Conservation (phyloP, 306 rosid species). For the Geum urbanum region DNA sequence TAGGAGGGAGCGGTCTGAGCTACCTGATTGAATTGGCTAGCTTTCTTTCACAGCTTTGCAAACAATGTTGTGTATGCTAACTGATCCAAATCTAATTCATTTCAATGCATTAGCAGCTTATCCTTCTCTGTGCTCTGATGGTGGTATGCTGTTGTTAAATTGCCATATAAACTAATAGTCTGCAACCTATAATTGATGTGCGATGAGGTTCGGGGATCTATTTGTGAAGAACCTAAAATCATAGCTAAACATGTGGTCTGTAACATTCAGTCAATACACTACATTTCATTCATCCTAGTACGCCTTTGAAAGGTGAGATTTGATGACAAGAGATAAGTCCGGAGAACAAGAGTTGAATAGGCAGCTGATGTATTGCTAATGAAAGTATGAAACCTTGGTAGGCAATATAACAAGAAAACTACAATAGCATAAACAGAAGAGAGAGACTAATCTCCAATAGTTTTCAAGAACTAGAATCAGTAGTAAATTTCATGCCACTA, state of each 20-base stretch:
- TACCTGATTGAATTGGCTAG: slow-evolving; percentile 56
- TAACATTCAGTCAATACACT: too few relatives aligned
- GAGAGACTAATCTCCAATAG: background rate
- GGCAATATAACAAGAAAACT: too few relatives aligned
- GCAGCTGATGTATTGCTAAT: too few relatives aligned
- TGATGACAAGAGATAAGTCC: too few relatives aligned
- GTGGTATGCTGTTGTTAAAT: background rate
- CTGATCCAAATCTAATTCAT: background rate
- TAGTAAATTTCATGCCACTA: background rate
- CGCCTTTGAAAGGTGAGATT: too few relatives aligned
- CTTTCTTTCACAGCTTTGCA: slow-evolving; percentile 17
- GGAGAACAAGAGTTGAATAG: too few relatives aligned
- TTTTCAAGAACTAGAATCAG: background rate
- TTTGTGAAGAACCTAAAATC: too few relatives aligned
- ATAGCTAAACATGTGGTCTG: too few relatives aligned
- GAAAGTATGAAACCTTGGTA: too few relatives aligned
- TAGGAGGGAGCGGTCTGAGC: slow-evolving; percentile 73
- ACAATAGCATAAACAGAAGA: too few relatives aligned
- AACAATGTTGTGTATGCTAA: background rate
- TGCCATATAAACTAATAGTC: background rate
- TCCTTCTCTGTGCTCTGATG: background rate
- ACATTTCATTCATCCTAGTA: too few relatives aligned
- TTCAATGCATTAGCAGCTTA: background rate
- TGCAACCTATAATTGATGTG: background rate
- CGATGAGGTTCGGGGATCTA: background rate